phyloP scores from a whole-genome alignment of 2,329 filamentous ascomycete genomes.

The Canariomyces notabilis region DNA sequence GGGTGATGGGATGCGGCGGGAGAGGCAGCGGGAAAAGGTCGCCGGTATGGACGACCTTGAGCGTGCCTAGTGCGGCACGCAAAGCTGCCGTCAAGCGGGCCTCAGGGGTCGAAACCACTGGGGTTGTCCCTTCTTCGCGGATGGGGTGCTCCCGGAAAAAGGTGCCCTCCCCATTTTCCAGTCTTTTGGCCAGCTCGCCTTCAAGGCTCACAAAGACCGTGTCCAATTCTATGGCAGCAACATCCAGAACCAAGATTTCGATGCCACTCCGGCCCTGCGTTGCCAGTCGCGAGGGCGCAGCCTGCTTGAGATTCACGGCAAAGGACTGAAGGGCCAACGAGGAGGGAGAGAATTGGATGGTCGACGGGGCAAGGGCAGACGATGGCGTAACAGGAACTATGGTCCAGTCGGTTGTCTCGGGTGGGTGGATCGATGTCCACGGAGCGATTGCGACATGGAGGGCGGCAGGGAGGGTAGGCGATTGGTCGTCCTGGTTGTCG shows the following conservation, averaged over 20 bases:
- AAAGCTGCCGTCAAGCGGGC: slow-evolving; percentile 61
- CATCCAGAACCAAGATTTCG: slow-evolving; percentile 78
- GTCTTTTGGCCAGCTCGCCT: slow-evolving; percentile 68
- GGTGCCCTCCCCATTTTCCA: slow-evolving; percentile 77
- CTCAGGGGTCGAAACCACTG: slow-evolving; percentile 37
- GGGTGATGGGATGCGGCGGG: slow-evolving; percentile 78
- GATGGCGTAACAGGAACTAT: slow-evolving; percentile 70
- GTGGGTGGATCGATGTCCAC: slow-evolving; percentile 56
- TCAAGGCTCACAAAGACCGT: slow-evolving; percentile 85
- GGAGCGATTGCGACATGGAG: slow-evolving; percentile 69
- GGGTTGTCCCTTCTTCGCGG: slow-evolving; percentile 34
- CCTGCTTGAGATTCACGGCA: slow-evolving; percentile 63
- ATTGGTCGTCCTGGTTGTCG: slow-evolving; percentile 27
- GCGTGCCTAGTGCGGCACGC: slow-evolving; percentile 65
- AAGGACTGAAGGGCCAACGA: slow-evolving; percentile 76
- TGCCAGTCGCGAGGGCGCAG: slow-evolving; percentile 70
- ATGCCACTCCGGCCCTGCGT: slow-evolving; percentile 70
- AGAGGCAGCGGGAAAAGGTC: slow-evolving; percentile 75
- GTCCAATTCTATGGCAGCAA: slow-evolving; percentile 73
- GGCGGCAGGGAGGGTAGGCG: slow-evolving; percentile 34
- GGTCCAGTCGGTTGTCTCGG: slow-evolving; percentile 71
- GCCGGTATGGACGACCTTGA: slow-evolving; percentile 75
- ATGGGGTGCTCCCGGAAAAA: slow-evolving; percentile 64
- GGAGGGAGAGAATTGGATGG: slow-evolving; percentile 70
- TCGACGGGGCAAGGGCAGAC: slow-evolving; percentile 65